A percentile compares a stretch with the other conserved stretches of the same genome.
phyloP scores from a whole-genome alignment of 768 basidiomycete genomes.

The Suillus decipiens region DNA sequence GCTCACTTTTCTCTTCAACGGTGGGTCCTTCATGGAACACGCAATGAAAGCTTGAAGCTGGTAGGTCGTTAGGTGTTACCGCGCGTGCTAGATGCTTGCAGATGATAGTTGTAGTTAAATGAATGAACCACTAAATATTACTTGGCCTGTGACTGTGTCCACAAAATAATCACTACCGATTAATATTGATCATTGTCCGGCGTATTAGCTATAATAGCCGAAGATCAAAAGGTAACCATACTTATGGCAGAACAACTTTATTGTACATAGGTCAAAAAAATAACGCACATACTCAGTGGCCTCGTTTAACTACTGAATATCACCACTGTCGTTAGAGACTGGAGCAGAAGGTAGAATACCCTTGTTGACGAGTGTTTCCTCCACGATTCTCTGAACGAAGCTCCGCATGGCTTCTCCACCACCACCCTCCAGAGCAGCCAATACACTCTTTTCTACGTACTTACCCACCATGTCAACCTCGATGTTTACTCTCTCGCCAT shows the following conservation, averaged over 20 bases:
- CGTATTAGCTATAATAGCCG: conserved; percentile 1
- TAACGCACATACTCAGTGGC: not conserved
- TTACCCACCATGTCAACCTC: conserved; percentile 97
- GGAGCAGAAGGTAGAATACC: conserved; percentile 37
- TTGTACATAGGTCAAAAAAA: not conserved
- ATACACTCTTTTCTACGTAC: conserved; percentile 84
- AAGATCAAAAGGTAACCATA: not conserved
- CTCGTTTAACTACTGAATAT: not conserved
- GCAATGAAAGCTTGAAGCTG: conserved; percentile 1
- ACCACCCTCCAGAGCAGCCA: conserved; percentile 60
- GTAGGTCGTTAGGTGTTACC: not conserved
- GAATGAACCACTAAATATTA: conserved; percentile 6
- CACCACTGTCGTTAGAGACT: not conserved
- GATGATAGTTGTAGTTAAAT: conserved; percentile 13
- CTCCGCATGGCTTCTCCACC: conserved; percentile 48
- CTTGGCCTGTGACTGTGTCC: conserved; percentile 2
- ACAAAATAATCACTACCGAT: not conserved
- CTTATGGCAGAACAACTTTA: not conserved
- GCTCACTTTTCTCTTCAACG: conserved; percentile 51
- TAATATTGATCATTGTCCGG: not conserved
- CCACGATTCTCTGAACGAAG: conserved; percentile 60
- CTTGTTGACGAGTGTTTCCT: conserved; percentile 52
- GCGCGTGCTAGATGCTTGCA: conserved; percentile 2
- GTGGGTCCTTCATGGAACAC: conserved; percentile 35
- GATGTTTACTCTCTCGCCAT: conserved; percentile 87